These are phyloP conservation scores for Chlorella sp. DNA, from an alignment of 139 green algal genomes.

Conservation along the genomic window DNA sequence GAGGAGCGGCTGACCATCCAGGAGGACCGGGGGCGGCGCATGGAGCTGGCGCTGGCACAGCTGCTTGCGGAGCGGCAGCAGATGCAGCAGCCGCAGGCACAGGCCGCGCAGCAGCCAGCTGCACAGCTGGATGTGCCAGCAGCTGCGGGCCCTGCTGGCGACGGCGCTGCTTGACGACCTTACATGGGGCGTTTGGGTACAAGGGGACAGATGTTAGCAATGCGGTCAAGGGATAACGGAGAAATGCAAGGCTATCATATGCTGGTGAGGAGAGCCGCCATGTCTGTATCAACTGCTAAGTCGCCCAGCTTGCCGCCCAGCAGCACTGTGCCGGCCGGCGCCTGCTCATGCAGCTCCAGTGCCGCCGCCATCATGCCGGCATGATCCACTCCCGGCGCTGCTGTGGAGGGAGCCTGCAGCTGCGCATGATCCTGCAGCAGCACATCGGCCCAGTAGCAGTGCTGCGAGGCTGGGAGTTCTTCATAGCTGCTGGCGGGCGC, in stretches of 20 bases:
- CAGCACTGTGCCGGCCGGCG: background rate
- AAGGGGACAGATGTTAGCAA: background rate
- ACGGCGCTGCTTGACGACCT: background rate
- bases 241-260: background rate
- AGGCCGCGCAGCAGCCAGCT: background rate
- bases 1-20: constrained; percentile 81
- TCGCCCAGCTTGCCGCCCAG: background rate
- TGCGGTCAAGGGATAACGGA: background rate
- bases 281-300: background rate
- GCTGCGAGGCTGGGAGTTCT: background rate
- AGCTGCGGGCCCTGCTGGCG: background rate
- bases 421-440: background rate
- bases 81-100: background rate
- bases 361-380: background rate
- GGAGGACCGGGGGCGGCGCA: constrained; percentile 66
- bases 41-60: constrained; percentile 24
- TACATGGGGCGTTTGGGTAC: background rate
- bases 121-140: background rate
- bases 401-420: background rate
- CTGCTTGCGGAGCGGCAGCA: background rate
- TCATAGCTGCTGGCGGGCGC: constrained; percentile 9
- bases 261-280: background rate
- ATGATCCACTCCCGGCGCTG: background rate
- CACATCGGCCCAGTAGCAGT: background rate
- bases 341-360: background rate